Percentiles rank a stretch among this genome's conserved stretches.
These are phyloP conservation scores for Phytophthora pini DNA, from an alignment of 352 stramenopile species.

Conservation along the genomic window DNA sequence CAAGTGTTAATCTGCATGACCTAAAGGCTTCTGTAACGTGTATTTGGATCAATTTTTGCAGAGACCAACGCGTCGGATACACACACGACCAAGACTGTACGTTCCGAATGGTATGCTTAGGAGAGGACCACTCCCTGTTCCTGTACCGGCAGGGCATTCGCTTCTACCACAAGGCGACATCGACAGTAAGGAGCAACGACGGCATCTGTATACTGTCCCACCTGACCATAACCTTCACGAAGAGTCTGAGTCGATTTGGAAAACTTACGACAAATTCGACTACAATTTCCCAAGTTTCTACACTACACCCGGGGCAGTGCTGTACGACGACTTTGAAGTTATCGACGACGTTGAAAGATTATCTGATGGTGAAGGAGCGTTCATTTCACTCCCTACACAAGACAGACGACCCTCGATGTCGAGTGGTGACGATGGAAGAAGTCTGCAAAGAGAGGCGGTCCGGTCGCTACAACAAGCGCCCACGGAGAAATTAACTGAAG, in stretches of 20 bases:
- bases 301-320: slow-evolving; percentile 6
- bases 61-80: slow-evolving; percentile 25
- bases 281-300: slow-evolving; percentile 35
- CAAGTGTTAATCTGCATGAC: neutral
- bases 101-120: slow-evolving; percentile 31
- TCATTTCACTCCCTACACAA: slow-evolving; percentile 23
- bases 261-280: slow-evolving; percentile 34
- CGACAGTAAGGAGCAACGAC: slow-evolving; percentile 14
- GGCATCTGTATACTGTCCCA: slow-evolving; percentile 17
- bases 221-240: slow-evolving; percentile 6
- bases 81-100: slow-evolving; percentile 30
- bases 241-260: slow-evolving; percentile 15
- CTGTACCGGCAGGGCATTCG: slow-evolving; percentile 26
- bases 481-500: neutral
- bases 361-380: slow-evolving; percentile 27
- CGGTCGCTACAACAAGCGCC: slow-evolving; percentile 47
- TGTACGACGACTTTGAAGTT: slow-evolving; percentile 32
- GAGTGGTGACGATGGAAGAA: slow-evolving; percentile 14
- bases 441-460: slow-evolving; percentile 47
- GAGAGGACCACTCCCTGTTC: slow-evolving; percentile 30
- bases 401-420: slow-evolving; percentile 18
- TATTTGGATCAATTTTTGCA: slow-evolving; percentile 3
- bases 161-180: slow-evolving; percentile 17
- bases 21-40: neutral
- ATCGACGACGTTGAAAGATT: slow-evolving; percentile 11